Percentiles rank a stretch among this genome's conserved stretches.
These are phyloP conservation scores for Salpingoeca rosetta DNA, from an alignment of 78 protist species.

Conservation along the genomic window DNA sequence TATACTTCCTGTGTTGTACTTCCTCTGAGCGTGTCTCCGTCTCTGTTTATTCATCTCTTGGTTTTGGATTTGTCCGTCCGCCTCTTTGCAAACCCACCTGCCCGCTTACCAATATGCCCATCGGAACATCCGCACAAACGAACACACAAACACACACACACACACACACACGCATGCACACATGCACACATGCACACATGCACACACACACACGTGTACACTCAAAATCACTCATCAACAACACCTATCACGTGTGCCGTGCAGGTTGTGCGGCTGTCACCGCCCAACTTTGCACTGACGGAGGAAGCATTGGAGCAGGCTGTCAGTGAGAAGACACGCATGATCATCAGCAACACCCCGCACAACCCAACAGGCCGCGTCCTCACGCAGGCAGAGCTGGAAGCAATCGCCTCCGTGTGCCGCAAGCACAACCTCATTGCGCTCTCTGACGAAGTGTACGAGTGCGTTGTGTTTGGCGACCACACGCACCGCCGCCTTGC, in stretches of 20 bases:
- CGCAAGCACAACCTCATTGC: conserved; percentile 17
- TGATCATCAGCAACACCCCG: conserved; percentile 58
- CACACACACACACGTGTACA: too few species aligned
- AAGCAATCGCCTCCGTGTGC: conserved; percentile 10
- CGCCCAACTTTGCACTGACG: conserved; percentile 15
- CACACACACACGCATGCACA: too few species aligned
- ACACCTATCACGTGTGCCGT: neutral
- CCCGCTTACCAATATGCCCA: too few species aligned
- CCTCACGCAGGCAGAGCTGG: conserved; percentile 28
- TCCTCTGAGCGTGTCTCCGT: too few species aligned
- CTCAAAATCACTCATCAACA: neutral
- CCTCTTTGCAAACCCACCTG: too few species aligned
- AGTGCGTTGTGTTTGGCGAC: neutral
- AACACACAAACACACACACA: too few species aligned
- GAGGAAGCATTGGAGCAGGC: conserved; percentile 31
- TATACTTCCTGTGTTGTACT: too few species aligned
- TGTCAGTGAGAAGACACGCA: conserved; percentile 40
- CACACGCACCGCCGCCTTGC: neutral
- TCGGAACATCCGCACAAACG: too few species aligned
- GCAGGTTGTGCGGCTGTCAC: neutral
- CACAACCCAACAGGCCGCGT: conserved; percentile 73
- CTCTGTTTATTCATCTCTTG: too few species aligned
- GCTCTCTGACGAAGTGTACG: conserved; percentile 46
- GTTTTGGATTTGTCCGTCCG: too few species aligned
- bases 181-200: too few species aligned